Evolutionary conservation across 2,329 filamentous ascomycete species (phyloP).

Genomic region (Stylonectria norvegica): DNA sequence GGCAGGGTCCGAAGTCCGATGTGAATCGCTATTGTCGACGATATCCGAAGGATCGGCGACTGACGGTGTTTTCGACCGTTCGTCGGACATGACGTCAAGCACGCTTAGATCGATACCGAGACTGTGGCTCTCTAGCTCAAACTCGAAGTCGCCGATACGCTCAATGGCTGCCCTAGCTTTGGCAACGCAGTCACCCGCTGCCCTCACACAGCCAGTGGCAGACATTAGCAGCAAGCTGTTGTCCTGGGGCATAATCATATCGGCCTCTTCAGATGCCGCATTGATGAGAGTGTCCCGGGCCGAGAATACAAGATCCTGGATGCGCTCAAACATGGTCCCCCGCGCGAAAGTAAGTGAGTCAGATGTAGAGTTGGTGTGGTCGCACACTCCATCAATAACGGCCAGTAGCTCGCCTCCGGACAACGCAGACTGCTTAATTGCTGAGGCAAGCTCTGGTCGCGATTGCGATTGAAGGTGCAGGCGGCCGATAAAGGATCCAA

Average conservation of each 20-base stretch:
- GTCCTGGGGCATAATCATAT: slow-evolving; percentile 77
- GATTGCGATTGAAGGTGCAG: slow-evolving; percentile 91
- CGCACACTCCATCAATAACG: slow-evolving; percentile 78
- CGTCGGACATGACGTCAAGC: slow-evolving; percentile 41
- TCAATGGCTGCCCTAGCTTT: slow-evolving; percentile 84
- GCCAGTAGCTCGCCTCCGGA: slow-evolving; percentile 77
- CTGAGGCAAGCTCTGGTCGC: slow-evolving; percentile 74
- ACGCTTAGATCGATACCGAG: slow-evolving; percentile 55
- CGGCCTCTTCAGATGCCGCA: slow-evolving; percentile 66
- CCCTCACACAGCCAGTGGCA: slow-evolving; percentile 83
- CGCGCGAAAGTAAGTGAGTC: slow-evolving; percentile 66
- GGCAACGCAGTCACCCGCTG: slow-evolving; percentile 85
- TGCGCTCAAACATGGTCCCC: slow-evolving; percentile 72
- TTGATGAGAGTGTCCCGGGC: slow-evolving; percentile 75
- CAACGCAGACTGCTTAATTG: slow-evolving; percentile 77
- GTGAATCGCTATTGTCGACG: slow-evolving; percentile 38
- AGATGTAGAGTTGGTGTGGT: slow-evolving; percentile 67
- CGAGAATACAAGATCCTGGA: slow-evolving; percentile 75
- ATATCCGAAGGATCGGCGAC: slow-evolving; percentile 35
- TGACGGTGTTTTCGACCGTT: slow-evolving; percentile 32
- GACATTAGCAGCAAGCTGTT: slow-evolving; percentile 72
- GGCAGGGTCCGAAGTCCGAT: slow-evolving; percentile 35
- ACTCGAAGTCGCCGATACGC: slow-evolving; percentile 85
- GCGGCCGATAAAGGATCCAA: slow-evolving; percentile 88
- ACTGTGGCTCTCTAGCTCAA: slow-evolving; percentile 62